Evolutionary conservation across 495 filamentous ascomycete genomes (phyloP), one percentile per base, ranked within the genome.

Genomic region (Penicillium canescens): DNA sequence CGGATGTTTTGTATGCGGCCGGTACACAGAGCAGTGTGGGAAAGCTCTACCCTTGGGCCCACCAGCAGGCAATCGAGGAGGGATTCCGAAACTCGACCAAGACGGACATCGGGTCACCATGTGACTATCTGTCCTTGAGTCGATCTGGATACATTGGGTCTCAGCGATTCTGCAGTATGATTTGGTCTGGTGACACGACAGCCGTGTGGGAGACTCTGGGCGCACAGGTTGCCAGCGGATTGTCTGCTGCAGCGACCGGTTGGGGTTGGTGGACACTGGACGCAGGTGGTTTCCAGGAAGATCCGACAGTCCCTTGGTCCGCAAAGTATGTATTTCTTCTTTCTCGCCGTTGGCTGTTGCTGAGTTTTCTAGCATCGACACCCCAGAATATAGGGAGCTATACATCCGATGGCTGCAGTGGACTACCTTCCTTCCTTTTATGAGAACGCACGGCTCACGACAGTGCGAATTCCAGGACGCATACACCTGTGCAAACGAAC

Each of bases 181-280:
- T 71, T 21, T 71, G 68, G 68, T 61, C 58, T 3, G 65, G 65
- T 6, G 68, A 71, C 35, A 71, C 59, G 4, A 66, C 59, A 18
- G 50, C 63, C 1, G 63, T 66, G 6, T 71, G 68, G 68, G 62
- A 68, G 31, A 68, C 65, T 0, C 56, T 68, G 5, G 49, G 60
- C 12, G 43, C 55, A 6, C 65, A 68, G 31, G 43, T 71, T 12
- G 63, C 61, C 1, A 65, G 58, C 42, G 65, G 65, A 9, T 46
- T 68, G 14, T 66, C 59, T 3, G 63, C 63, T 8, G 68, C 62
- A 1, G 59, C 63, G 12, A 62, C 65, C 3, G 68, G 65, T 16
- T 63, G 59, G 55, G 60, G 60, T 3, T 71, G 68, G 68, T 71
- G 63, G 62, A 71, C 68, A 3, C 39, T 66, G 14, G 68, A 71